Evolutionary conservation across 345 rosid species (phyloP), one percentile per base, ranked within the genome.

Genomic region (Limnanthes douglasii): DNA sequence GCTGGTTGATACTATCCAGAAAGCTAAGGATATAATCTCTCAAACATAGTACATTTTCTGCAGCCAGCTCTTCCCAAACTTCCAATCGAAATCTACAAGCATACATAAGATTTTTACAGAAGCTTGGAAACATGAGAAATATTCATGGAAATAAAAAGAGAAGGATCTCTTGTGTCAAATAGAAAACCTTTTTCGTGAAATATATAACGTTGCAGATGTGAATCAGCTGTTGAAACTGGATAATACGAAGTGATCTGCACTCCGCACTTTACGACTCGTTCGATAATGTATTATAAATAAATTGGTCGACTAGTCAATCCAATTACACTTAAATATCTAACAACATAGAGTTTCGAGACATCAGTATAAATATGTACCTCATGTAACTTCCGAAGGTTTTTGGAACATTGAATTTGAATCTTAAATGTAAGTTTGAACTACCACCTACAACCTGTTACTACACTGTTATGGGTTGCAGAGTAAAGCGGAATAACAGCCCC

Each of bases 331-430:
- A n/a, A n/a, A n/a, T n/a, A n/a, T n/a, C n/a, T n/a, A 51, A 28
- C 37, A 20, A 15, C 11, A 68, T 13, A 80, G 77, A 45, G 77
- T 71, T 47, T 78, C 90, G 6, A 52, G 83, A 66, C 84, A 73
- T 65, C 63, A 77, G 35, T 70, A 68, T 46, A 70, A 31, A 53
- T 66, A 68, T 36, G 44, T 43, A 23, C 90, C 90, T 53, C 84
- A 79, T 12, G 6, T 63, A 51, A 74, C 84, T 31, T 79, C 84
- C 9, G 90, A 73, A 37, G 90, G 80, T 20, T 78, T 78, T 54
- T 73, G 84, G 84, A 70, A 73, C 46, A 73, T 78, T 43, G 80
- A 80, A 23, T 73, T 73, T 54, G 90, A 78, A 45, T 70, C 84
- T 34, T 79, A 78, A 59, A 68, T 68, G 64, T 78, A 65, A 56